Evolutionary conservation across 306 rosid species (phyloP), one percentile per base, ranked within the genome.

Genomic region (Malus orientalis): DNA sequence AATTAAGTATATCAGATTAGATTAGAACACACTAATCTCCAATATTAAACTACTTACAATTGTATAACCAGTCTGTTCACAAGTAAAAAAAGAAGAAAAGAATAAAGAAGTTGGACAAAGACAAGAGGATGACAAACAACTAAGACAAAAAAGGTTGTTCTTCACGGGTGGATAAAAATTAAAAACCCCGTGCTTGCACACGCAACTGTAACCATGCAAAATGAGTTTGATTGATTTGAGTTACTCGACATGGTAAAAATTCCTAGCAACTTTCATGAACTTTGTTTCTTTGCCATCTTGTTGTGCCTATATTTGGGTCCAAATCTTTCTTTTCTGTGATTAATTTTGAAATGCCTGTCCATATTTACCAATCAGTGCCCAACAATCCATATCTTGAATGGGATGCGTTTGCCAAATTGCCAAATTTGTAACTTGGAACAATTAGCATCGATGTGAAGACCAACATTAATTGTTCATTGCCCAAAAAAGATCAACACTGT

Each of bases 111-210:
- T 2, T 74, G 2, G 7, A 73, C 49, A 58, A 49, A 61, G 53
- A 61, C 23, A 60, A 19, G 53, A 38, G 16, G 70, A 38, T 74
- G 70, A 29, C 70, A 6, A 45, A 38, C 67, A 74, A 27, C n/a
- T 62, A 74, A 18, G 81, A 32, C 76, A 78, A 61, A 44, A 69
- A 69, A 27, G n/a, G 25, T 57, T 5, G 51, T 78, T 72, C 60
- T 40, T 79, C 82, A 72, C 74, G 82, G 73, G 78, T 65, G 13
- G 14, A 70, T 61, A 38, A 7, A 38, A 38, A 38, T 38, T 38
- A 13, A 45, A 15, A 49, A 49, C 5, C 18, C 20, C 2, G 20
- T 49, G 20, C 55, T 15, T 15, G 8, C 55, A 5, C 3, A 15
- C 55, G 55, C 55, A 49, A 14, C 55, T 15, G 11, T 42, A 49